Evolutionary conservation across 2,329 filamentous ascomycete genomes (phyloP).

Genomic region (Ceratocystis harringtonii): DNA sequence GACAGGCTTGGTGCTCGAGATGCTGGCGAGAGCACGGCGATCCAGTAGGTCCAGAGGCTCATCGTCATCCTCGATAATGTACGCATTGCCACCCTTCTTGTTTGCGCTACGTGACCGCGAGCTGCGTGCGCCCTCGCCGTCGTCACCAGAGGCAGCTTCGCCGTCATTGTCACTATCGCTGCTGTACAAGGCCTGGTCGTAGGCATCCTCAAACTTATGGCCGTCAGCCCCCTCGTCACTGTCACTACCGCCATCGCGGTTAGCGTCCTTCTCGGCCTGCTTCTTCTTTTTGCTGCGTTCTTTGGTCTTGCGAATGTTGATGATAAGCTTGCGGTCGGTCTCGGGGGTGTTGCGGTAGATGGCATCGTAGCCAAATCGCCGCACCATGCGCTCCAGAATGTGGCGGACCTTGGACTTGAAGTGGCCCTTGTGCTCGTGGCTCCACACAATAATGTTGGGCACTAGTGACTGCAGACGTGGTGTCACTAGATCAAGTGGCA

Average conservation of each 20-base stretch:
- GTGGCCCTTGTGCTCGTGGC: constrained; percentile 93
- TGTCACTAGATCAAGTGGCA: constrained; percentile 65
- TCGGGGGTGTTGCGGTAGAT: constrained; percentile 73
- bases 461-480: constrained; percentile 64
- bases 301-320: constrained; percentile 89
- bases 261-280: constrained; percentile 44
- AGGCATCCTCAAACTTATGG: constrained; percentile 74
- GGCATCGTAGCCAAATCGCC: constrained; percentile 70
- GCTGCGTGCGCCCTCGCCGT: not conserved
- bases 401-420: constrained; percentile 97
- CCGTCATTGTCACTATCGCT: constrained; percentile 45
- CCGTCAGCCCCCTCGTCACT: constrained; percentile 24
- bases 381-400: constrained; percentile 85
- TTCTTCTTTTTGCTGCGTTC: constrained; percentile 85
- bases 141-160: constrained; percentile 45
- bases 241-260: constrained; percentile 21
- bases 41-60: constrained; percentile 91
- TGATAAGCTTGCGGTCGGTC: constrained; percentile 73
- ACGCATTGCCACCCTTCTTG: constrained; percentile 53
- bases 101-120: constrained; percentile 22
- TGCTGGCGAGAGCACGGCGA: constrained; percentile 75
- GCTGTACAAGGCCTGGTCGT: constrained; percentile 90
- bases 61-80: constrained; percentile 87
- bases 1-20: constrained; percentile 75
- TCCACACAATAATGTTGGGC: constrained; percentile 88